Percentiles rank a stretch among this genome's conserved stretches.
phyloP scores from a whole-genome alignment of 768 basidiomycete genomes.

The Russula earlei region DNA sequence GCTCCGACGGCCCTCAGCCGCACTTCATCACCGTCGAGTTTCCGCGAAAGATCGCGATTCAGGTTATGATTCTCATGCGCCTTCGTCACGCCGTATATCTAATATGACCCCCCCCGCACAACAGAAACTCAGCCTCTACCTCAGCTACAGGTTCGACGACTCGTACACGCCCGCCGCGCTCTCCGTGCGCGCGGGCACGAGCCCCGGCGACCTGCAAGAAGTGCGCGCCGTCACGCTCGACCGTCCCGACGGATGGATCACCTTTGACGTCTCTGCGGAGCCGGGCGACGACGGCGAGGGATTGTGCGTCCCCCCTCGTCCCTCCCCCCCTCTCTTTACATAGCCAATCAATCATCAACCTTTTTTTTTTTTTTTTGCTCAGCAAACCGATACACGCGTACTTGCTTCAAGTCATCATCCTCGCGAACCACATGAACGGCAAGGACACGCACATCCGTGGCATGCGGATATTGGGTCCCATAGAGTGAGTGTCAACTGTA shows the following conservation, averaged over 20 bases:
- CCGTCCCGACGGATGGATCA: slow-evolving; percentile 92
- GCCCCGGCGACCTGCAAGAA: slow-evolving; percentile 86
- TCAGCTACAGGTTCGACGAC: slow-evolving; percentile 79
- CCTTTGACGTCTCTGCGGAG: slow-evolving; percentile 75
- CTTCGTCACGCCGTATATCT: too few relatives aligned
- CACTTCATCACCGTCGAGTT: slow-evolving; percentile 95
- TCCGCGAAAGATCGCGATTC: slow-evolving; percentile 78
- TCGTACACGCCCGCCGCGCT: slow-evolving; percentile 95
- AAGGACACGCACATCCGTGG: slow-evolving; percentile 98
- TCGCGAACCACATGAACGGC: slow-evolving; percentile 95
- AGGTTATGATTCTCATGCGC: slow-evolving; percentile 37
- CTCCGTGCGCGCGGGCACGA: slow-evolving; percentile 86
- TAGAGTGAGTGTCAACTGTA: slow-evolving; percentile 48
- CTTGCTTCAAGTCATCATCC: slow-evolving; percentile 80
- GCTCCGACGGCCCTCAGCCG: slow-evolving; percentile 93
- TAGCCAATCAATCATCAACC: not conserved
- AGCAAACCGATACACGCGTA: slow-evolving; percentile 87
- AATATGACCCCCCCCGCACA: not conserved
- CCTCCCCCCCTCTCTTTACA: not conserved
- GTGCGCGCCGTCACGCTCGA: slow-evolving; percentile 76
- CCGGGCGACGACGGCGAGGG: slow-evolving; percentile 70
- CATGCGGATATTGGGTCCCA: slow-evolving; percentile 74
- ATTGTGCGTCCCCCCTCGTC: slow-evolving; percentile 40
- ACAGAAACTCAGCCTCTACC: slow-evolving; percentile 80
- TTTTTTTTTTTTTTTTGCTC: not conserved